Evolutionary conservation across 177 flowering plant species (phyloP), one percentile per base, ranked within the genome.

Genomic region (Vitis hybrid): DNA sequence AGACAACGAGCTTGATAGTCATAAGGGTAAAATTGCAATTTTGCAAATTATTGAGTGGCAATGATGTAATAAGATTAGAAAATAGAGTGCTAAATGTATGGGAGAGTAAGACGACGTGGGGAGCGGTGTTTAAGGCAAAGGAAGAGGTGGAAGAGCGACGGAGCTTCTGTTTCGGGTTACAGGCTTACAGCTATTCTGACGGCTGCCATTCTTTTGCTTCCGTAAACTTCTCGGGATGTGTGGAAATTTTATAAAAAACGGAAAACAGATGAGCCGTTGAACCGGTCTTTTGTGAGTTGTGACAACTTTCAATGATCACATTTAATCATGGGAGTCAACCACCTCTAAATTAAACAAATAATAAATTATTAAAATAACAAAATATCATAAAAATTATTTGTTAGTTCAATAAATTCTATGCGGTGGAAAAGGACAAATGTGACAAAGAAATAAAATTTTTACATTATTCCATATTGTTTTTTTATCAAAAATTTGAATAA

Each of bases 141-240:
- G 20, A 65, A 65, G 51, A 35, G 35, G 58, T 21, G 51, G 20
- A 0, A 30, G 8, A 12, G 41, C 7, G 41, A 60, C 2, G 13
- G 30, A 35, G 41, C 63, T 20, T 2, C 14, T 21, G 46, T 65
- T 65, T 4, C 67, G 58, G 55, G 67, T 35, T 50, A 11, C 13
- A 66, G 58, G 55, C 56, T 35, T 50, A 11, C 13, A 66, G 3
- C 11, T 53, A 49, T 54, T 66, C 68, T 3, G 60, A 66, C 68
- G 60, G 60, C 24, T 66, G 49, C 27, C 60, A 27, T 24, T 24
- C 55, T 15, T 54, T 9, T 18, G 56, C 7, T 51, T 17, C 30
- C 66, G 14, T 18, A 18, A 48, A 21, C 9, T 18, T 46, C 24
- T 15, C 50, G 27, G 15, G 17, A 53, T 10, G 4, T 18, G 20